Conservation (phyloP, 768 basidiomycete species). For the Rhodotorula graminis region DNA sequence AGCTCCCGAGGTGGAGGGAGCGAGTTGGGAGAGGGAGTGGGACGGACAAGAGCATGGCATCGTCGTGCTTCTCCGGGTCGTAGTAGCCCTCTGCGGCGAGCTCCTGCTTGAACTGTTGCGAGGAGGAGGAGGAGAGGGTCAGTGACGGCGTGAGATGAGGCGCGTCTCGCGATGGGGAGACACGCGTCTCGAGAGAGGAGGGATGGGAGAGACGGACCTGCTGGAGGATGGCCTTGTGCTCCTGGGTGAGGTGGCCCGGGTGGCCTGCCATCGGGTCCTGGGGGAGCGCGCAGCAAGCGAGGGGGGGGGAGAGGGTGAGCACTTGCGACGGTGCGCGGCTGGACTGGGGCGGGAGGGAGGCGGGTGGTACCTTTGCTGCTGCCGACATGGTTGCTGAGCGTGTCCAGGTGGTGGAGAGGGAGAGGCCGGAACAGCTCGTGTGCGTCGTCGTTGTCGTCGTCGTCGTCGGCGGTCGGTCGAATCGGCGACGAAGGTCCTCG, state of each 20-base stretch:
- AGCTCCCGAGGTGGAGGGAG: conserved; percentile 9
- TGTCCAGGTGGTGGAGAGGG: no score
- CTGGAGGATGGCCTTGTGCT: conserved; percentile 35
- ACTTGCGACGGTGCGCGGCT: no score
- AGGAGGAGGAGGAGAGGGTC: neutral
- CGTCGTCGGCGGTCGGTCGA: no score
- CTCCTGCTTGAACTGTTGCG: conserved; percentile 57
- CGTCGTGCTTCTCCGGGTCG: conserved; percentile 64
- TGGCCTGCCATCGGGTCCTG: conserved; percentile 33
- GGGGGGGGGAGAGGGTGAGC: neutral
- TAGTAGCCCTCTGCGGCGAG: conserved; percentile 61
- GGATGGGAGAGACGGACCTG: conserved; percentile 1
- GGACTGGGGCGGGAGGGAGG: no score
- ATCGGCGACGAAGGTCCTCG: no score
- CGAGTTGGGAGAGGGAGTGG: conserved; percentile 16
- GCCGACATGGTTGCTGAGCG: conserved; percentile 1
- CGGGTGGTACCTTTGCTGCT: neutral
- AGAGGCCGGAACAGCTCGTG: no score
- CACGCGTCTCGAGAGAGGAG: neutral
- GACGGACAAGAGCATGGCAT: conserved; percentile 57
- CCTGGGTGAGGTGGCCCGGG: conserved; percentile 40
- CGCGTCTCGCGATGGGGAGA: neutral
- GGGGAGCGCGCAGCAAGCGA: neutral
- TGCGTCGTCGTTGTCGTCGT: no score
- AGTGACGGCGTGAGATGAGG: neutral